Conservation (phyloP, 2,329 filamentous ascomycete species). For the Stachybotrys elegans region DNA sequence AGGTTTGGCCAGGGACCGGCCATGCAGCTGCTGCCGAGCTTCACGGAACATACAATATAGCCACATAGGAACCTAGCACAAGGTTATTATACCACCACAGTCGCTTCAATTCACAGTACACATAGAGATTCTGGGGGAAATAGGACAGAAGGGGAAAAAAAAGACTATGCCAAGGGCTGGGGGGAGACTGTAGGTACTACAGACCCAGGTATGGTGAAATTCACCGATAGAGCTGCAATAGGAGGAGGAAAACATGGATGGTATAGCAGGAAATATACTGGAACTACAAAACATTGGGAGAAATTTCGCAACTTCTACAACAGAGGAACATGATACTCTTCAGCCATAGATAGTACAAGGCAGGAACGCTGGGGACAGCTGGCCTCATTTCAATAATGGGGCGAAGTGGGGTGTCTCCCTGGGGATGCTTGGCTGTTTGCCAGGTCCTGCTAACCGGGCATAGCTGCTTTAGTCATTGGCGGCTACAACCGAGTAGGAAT, state of each 20-base stretch:
- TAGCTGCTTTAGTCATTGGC: too few relatives aligned
- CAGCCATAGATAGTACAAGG: too few relatives aligned
- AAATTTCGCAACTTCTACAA: too few relatives aligned
- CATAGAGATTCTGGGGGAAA: not conserved
- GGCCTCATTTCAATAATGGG: not conserved
- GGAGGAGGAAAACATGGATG: not conserved
- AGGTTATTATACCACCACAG: not conserved
- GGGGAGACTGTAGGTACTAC: conserved; percentile 2
- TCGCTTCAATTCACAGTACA: not conserved
- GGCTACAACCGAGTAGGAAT: not conserved
- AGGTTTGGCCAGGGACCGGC: not conserved
- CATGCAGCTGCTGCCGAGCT: conserved; percentile 1
- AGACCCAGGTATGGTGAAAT: not conserved
- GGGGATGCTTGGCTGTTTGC: not conserved
- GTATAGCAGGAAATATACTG: not conserved
- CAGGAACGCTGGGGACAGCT: too few relatives aligned
- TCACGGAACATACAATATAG: not conserved
- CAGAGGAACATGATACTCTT: too few relatives aligned
- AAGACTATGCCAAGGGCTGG: not conserved
- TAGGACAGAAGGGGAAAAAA: not conserved
- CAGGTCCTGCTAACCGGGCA: not conserved
- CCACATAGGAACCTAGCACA: conserved; percentile 1
- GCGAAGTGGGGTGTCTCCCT: not conserved
- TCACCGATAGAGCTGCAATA: not conserved
- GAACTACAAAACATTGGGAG: too few relatives aligned